Conservation (phyloP, 1,284 basidiomycete species). For the Sparassis latifolia region DNA sequence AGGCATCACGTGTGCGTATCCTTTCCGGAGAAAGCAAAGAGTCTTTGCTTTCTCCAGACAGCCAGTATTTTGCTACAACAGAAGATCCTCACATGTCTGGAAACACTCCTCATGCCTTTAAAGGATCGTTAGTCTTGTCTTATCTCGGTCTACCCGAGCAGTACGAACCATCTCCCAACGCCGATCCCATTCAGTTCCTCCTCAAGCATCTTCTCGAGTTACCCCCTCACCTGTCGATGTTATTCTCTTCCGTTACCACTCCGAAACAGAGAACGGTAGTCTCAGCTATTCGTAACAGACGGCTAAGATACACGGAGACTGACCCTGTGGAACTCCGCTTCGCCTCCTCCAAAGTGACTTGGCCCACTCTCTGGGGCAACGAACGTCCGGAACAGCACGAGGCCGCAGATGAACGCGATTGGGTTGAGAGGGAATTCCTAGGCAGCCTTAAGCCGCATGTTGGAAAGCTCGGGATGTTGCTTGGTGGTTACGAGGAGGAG, state of each 20-base stretch:
- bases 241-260: slow-evolving; percentile 56
- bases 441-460: slow-evolving; percentile 51
- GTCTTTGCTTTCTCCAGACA: too few relatives aligned
- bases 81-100: too few relatives aligned
- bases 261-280: slow-evolving; percentile 62
- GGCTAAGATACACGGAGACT: slow-evolving; percentile 51
- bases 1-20: too few relatives aligned
- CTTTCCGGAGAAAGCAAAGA: too few relatives aligned
- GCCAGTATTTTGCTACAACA: too few relatives aligned
- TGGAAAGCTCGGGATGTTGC: slow-evolving; percentile 58
- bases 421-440: slow-evolving; percentile 60
- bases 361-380: slow-evolving; percentile 64
- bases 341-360: slow-evolving; percentile 41
- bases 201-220: slow-evolving; percentile 49
- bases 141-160: slow-evolving; percentile 57
- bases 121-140: slow-evolving; percentile 25
- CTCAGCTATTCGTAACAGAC: slow-evolving; percentile 59
- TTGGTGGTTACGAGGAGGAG: slow-evolving; percentile 71
- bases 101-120: background rate
- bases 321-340: slow-evolving; percentile 50
- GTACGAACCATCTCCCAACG: slow-evolving; percentile 53
- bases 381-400: slow-evolving; percentile 41
- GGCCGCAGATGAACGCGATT: slow-evolving; percentile 57
- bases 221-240: slow-evolving; percentile 55
- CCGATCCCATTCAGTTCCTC: slow-evolving; percentile 59